A percentile compares a stretch with the other conserved stretches of the same genome.
phyloP scores from a whole-genome alignment of 371 early-diverging fungal genomes.

The Mortierella sp. region DNA sequence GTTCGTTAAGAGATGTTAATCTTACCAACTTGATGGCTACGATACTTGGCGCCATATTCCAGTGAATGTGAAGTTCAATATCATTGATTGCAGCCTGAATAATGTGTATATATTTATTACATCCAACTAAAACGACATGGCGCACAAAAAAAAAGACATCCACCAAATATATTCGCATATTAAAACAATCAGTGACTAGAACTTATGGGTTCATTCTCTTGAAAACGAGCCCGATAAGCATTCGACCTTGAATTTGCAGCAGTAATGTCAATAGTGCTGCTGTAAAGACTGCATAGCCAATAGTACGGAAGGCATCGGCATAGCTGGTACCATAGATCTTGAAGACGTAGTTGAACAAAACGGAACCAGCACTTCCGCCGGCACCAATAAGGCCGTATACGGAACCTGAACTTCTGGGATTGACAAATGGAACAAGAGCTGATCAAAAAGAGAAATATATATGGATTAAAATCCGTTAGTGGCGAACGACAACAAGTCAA shows the following conservation, averaged over 20 bases:
- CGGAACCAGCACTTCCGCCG: conserved; percentile 65
- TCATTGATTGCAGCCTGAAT: too few species aligned
- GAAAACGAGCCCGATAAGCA: conserved; percentile 30
- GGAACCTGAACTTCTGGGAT: conserved; percentile 55
- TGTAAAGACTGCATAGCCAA: conserved; percentile 24
- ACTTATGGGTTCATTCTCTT: conserved; percentile 32
- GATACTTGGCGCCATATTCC: too few species aligned
- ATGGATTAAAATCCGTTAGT: conserved; percentile 1
- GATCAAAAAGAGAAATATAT: conserved; percentile 22
- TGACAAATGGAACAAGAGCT: conserved; percentile 60
- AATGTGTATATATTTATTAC: too few species aligned
- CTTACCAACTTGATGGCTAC: too few species aligned
- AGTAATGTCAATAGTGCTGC: conserved; percentile 40
- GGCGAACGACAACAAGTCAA: conserved; percentile 9
- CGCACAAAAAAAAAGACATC: too few species aligned
- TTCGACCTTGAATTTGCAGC: conserved; percentile 27
- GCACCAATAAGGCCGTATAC: conserved; percentile 63
- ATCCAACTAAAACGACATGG: too few species aligned
- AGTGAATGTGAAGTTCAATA: too few species aligned
- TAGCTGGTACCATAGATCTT: conserved; percentile 41
- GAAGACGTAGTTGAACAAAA: conserved; percentile 62
- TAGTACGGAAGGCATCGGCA: conserved; percentile 34
- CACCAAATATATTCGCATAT: too few species aligned
- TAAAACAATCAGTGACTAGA: not conserved
- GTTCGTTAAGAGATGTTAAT: too few species aligned